These are phyloP conservation scores for Daldinia decipiens DNA, from an alignment of 495 filamentous ascomycete genomes.

Conservation along the genomic window DNA sequence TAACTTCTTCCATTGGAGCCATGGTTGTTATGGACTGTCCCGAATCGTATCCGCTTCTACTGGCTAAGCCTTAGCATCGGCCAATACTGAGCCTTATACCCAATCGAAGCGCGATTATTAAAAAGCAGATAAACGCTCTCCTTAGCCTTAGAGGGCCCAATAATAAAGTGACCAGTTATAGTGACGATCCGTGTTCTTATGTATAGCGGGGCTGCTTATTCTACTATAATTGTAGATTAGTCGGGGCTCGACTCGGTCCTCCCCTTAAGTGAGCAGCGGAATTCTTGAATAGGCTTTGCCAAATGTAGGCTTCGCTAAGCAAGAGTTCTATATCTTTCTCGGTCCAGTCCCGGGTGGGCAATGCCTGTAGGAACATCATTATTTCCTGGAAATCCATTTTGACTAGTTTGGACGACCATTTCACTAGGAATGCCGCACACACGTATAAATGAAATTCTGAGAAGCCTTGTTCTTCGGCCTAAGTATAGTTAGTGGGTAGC, in stretches of 20 bases:
- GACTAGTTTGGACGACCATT: constrained; percentile 93
- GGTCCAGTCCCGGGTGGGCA: constrained; percentile 95
- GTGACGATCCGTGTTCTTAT: background rate
- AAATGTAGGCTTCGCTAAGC: constrained; percentile 94
- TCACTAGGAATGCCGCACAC: constrained; percentile 97
- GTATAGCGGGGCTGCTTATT: background rate
- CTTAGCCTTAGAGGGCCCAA: background rate
- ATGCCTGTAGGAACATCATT: constrained; percentile 98
- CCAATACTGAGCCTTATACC: background rate
- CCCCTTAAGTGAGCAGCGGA: constrained; percentile 83
- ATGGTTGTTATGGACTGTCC: background rate
- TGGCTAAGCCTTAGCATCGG: background rate
- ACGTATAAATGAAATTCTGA: constrained; percentile 98
- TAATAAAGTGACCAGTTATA: background rate
- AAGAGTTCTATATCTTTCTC: constrained; percentile 98
- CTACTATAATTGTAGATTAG: constrained; percentile 55
- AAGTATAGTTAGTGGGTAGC: constrained; percentile 14
- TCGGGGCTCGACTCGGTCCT: constrained; percentile 51
- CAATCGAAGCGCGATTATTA: background rate
- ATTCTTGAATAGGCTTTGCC: constrained; percentile 91
- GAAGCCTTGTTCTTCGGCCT: constrained; percentile 99
- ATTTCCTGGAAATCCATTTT: constrained; percentile 99
- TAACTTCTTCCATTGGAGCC: background rate
- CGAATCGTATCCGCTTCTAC: background rate
- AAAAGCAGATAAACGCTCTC: background rate